phyloP scores from a whole-genome alignment of 345 rosid species.

The Citrus maxima region DNA sequence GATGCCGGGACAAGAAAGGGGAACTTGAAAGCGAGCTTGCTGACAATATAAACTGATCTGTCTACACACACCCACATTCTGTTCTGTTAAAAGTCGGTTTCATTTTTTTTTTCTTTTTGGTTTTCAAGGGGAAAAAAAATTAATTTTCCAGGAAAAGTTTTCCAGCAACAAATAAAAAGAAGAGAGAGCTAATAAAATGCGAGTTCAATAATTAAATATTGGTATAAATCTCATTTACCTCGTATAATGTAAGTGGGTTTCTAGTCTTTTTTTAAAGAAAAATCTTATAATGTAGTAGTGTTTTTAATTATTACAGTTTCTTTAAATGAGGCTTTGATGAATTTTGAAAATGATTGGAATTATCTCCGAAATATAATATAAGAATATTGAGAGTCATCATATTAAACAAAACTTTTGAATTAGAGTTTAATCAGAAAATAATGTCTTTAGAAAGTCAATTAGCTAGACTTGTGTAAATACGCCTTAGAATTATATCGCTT shows the following conservation, averaged over 20 bases:
- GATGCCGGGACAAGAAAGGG: background rate
- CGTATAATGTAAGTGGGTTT: background rate
- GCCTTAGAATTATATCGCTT: too few relatives aligned
- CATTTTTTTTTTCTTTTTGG: background rate
- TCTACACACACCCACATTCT: constrained; percentile 30
- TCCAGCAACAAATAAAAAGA: background rate
- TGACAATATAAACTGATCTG: constrained; percentile 37
- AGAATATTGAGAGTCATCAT: background rate
- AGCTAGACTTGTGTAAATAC: background rate
- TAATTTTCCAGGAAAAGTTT: background rate
- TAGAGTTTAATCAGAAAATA: background rate
- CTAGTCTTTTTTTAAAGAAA: too few relatives aligned
- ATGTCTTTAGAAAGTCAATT: background rate
- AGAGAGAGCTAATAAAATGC: background rate
- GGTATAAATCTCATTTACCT: background rate
- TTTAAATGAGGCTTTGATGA: background rate
- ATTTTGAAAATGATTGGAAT: background rate
- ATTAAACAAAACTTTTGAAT: background rate
- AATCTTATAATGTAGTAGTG: too few relatives aligned
- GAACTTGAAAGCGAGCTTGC: constrained; percentile 27
- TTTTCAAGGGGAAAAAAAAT: background rate
- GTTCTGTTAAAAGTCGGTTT: constrained; percentile 25
- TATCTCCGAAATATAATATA: background rate
- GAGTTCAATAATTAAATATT: background rate
- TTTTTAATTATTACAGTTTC: background rate